Conservation (phyloP, 768 basidiomycete genomes). For the Leccinum obscurum region DNA sequence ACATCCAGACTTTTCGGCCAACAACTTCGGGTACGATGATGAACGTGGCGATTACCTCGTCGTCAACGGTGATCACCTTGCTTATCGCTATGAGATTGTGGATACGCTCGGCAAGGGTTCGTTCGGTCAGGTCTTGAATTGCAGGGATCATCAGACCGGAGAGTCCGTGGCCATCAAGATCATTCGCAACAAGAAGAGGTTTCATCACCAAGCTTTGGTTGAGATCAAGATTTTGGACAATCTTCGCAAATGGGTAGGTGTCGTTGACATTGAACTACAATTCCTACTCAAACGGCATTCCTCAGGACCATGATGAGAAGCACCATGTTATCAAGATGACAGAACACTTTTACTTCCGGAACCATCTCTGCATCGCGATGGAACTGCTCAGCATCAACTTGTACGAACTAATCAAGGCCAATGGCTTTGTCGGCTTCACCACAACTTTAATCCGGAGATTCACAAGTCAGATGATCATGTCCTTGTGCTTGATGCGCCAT, state of each 20-base stretch:
- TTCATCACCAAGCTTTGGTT: slow-evolving; percentile 97
- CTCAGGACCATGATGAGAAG: slow-evolving; percentile 95
- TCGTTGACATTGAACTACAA: not conserved
- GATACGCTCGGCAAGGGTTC: slow-evolving; percentile 96
- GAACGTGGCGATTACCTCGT: slow-evolving; percentile 97
- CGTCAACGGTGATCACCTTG: slow-evolving; percentile 87
- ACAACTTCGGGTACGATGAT: slow-evolving; percentile 96
- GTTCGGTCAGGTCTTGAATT: slow-evolving; percentile 95
- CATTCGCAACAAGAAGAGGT: slow-evolving; percentile 98
- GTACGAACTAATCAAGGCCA: slow-evolving; percentile 98
- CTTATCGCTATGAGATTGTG: slow-evolving; percentile 94
- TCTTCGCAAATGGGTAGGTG: slow-evolving; percentile 93
- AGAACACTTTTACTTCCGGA: slow-evolving; percentile 97
- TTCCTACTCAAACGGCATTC: not conserved
- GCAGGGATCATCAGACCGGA: slow-evolving; percentile 93
- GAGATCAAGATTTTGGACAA: slow-evolving; percentile 99
- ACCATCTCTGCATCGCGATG: slow-evolving; percentile 97
- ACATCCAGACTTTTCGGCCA: slow-evolving; percentile 64
- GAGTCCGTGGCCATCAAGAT: slow-evolving; percentile 99
- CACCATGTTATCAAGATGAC: slow-evolving; percentile 98
- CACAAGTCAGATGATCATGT: slow-evolving; percentile 92
- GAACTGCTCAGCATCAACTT: slow-evolving; percentile 97
- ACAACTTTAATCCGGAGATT: slow-evolving; percentile 94
- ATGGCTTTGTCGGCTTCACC: slow-evolving; percentile 97
- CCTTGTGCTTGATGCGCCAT: slow-evolving; percentile 90